phyloP scores from a whole-genome alignment of 164 flowering plant genomes.

The Nymphaea colorata region DNA sequence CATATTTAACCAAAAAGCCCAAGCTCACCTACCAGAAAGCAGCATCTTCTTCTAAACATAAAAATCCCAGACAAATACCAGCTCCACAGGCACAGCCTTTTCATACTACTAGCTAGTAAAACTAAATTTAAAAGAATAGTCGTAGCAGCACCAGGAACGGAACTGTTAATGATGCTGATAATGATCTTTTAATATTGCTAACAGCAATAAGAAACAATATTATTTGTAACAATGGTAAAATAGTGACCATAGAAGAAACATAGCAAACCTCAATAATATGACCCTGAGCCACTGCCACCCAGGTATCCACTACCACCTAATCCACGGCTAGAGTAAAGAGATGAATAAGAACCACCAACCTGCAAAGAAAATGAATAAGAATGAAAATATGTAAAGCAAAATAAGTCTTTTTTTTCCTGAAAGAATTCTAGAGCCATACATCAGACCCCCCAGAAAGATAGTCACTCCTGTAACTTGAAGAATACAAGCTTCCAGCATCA shows the following conservation, averaged over 20 bases:
- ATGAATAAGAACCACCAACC: conserved; percentile 84
- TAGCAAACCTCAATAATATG: conserved; percentile 69
- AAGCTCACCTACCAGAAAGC: conserved; percentile 13
- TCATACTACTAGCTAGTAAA: neutral
- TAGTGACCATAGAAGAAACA: too few relatives aligned
- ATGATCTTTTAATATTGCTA: neutral
- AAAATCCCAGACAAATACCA: neutral
- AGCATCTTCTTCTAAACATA: neutral
- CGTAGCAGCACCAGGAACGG: conserved; percentile 8
- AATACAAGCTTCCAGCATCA: conserved; percentile 71
- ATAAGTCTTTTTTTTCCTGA: neutral
- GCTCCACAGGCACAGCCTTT: neutral
- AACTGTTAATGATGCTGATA: neutral
- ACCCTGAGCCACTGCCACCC: conserved; percentile 60
- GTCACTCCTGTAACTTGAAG: conserved; percentile 68
- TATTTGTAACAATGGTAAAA: too few relatives aligned
- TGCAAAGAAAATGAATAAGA: conserved; percentile 12
- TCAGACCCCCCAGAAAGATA: conserved; percentile 69
- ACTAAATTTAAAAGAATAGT: conserved; percentile 3
- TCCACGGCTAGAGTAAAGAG: conserved; percentile 68
- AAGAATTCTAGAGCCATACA: conserved; percentile 25
- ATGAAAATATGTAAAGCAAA: neutral
- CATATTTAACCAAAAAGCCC: conserved; percentile 35
- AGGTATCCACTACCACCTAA: conserved; percentile 64
- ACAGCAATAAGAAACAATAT: neutral